These are phyloP conservation scores for Leucosporidium yakuticum DNA, from an alignment of 768 basidiomycete genomes.

Conservation along the genomic window DNA sequence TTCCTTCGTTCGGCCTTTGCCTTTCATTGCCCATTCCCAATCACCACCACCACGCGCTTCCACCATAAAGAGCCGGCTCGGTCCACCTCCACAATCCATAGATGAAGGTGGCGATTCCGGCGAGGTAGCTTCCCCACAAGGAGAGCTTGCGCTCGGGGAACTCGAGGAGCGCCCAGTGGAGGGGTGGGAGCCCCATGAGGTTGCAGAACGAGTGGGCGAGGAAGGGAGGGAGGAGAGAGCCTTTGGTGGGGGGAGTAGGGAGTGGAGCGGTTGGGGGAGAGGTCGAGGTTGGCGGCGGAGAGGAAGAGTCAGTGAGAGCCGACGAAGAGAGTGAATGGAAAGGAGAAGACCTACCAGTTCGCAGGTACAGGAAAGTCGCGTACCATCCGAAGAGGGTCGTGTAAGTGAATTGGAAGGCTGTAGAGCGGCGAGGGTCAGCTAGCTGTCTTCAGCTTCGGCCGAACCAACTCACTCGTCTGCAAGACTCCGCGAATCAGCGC, in stretches of 20 bases:
- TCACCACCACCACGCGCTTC: constrained; percentile 21
- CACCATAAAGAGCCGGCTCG: constrained; percentile 26
- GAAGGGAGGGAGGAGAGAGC: constrained; percentile 68
- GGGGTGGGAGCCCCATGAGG: constrained; percentile 79
- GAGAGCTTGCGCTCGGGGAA: constrained; percentile 52
- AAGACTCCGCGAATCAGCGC: constrained; percentile 58
- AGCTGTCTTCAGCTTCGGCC: background rate
- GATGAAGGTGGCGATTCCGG: constrained; percentile 58
- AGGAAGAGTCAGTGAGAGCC: background rate
- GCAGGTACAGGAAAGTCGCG: constrained; percentile 75
- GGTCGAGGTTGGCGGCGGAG: background rate
- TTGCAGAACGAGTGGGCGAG: constrained; percentile 88
- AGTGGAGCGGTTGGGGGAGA: background rate
- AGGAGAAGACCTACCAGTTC: constrained; percentile 52
- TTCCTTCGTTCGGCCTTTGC: too few relatives aligned
- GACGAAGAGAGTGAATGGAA: background rate
- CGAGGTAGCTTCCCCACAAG: constrained; percentile 54
- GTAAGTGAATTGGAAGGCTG: constrained; percentile 82
- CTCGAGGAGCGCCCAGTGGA: constrained; percentile 53
- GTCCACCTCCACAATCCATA: constrained; percentile 57
- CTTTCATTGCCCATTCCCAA: too few relatives aligned
- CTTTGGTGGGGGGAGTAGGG: constrained; percentile 21
- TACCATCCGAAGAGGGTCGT: constrained; percentile 90
- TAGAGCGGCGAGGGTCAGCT: background rate
- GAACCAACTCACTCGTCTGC: constrained; percentile 21